phyloP scores from a whole-genome alignment of 1,284 basidiomycete genomes.

The Microbotryum silenes-acaulis region DNA sequence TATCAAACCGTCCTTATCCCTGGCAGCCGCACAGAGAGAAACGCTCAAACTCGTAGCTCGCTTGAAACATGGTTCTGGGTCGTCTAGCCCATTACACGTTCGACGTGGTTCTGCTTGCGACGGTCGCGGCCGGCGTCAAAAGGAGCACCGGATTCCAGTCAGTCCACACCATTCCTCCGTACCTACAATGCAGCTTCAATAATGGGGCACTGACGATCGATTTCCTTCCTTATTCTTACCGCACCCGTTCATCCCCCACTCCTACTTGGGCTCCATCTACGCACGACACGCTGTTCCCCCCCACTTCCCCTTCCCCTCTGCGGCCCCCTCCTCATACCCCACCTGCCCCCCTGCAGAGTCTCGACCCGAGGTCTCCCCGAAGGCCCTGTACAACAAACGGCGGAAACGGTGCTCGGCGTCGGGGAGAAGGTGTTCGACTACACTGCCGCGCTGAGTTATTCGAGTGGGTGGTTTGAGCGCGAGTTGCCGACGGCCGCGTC shows the following conservation, averaged over 20 bases:
- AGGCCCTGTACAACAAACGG: slow-evolving; percentile 46
- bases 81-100: slow-evolving; percentile 73
- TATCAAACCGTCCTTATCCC: no score
- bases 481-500: slow-evolving; percentile 4
- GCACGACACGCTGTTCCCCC: background rate
- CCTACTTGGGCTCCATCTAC: background rate
- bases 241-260: background rate
- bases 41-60: no score
- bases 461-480: slow-evolving; percentile 27
- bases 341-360: slow-evolving; percentile 18
- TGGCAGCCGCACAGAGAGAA: no score
- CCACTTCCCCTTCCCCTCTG: background rate
- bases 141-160: slow-evolving; percentile 82
- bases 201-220: no score
- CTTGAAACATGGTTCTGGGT: slow-evolving; percentile 60
- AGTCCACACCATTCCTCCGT: slow-evolving; percentile 41
- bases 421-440: slow-evolving; percentile 77
- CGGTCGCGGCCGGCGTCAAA: slow-evolving; percentile 83
- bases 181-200: background rate
- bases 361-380: slow-evolving; percentile 30
- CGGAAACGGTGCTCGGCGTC: slow-evolving; percentile 72
- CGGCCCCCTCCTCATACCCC: background rate
- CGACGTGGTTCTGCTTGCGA: slow-evolving; percentile 79
- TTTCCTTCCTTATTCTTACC: background rate
- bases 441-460: slow-evolving; percentile 26